Base-by-base conservation (phyloP, 768 basidiomycete species). In the Leccinellum rugosiceps region DNA sequence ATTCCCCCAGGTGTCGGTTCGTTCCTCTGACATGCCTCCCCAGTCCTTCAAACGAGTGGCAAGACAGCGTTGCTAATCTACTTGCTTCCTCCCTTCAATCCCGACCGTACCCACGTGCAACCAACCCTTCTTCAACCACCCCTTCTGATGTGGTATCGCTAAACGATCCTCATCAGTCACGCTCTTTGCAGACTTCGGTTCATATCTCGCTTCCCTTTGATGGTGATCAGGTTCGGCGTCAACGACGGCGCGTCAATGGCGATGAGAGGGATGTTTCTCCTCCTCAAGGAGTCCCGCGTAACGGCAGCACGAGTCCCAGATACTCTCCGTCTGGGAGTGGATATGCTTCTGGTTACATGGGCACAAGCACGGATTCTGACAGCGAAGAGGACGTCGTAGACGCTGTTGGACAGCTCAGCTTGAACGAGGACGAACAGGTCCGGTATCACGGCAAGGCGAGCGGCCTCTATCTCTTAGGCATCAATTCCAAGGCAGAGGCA, bases 351-450 rank as follows among this genome's bases (percentile, higher is more conserved):
- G 69, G 66, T 15, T 64, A 71, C 43, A 68, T 66, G 63, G 69
- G 61, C 7, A 54, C 63, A 25, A 71, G 77, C 63, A 69, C 75
- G 3, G 71, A 71, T 19, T 67, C 68, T 8, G 70, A 70, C 19
- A 73, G 72, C 35, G 78, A 79, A 47, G 77, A 77, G 44, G 78
- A 80, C 53, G 68, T 88, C 3, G 78, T 81, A 31, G 84, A 86
- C 56, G 92, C 90, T 28, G 81, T 94, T 5, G 93, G 93, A 3
- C 92, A 94, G 72, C 76, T 95, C 57, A 90, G 88, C 60, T 65
- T 95, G 63, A 93, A 95, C 65, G 93, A 95, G 74, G 89, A 94
- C 53, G 81, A 84, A 55, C 85, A 94, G 68, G 84, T 95, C 13
- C 77, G 93, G 35, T 94, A 87, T 70, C 93, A 95, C 65, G 92